Base-by-base conservation (phyloP, 2,329 filamentous ascomycete genomes). In the Cercospora citrullina region DNA sequence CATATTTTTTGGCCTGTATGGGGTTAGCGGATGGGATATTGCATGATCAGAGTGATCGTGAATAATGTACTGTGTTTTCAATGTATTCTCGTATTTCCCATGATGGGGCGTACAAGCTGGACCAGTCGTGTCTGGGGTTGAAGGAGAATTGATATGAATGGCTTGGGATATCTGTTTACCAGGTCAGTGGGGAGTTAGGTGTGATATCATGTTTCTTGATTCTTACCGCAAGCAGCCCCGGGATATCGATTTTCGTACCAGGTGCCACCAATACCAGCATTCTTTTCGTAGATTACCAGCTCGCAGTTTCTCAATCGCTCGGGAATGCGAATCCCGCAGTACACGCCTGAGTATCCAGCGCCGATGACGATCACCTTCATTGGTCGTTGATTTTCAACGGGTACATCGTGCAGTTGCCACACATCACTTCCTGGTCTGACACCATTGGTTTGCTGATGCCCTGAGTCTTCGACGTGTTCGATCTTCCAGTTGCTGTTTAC, bases 321-420 rank as follows among this genome's bases (percentile, higher is more conserved):
- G 0, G 81, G 80, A 68, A 83, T 80, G 5, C 81, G 75, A 61
- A 83, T 83, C 4, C 80, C 80, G 42, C 77, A 77, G 65, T 82
- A 83, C 8, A 83, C 80, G 21, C 81, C 80, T 0, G 80, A 81
- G 60, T 80, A 82, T 0, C 81, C 81, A 42, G 80, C 81, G 31
- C 81, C 81, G 28, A 83, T 81, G 4, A 82, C 79, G 62, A 83
- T 80, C 48, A 83, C 80, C 60, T 77, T 81, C 26, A 83, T 73
- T 4, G 76, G 79, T 6, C 81, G 75, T 45, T 78, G 74, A 64
- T 82, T 82, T 63, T 83, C 81, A n/a, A 83, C 74, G 0, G 80
- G 78, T 2, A 69, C 68, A 63, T 82, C 78, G 60, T 78, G 77
- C 2, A 83, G 72, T 9, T 74, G 71, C 73, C 75, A 79, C 12